Evolutionary conservation across 2,329 filamentous ascomycete genomes (phyloP).

Genomic region (Ceratocystis variospora): DNA sequence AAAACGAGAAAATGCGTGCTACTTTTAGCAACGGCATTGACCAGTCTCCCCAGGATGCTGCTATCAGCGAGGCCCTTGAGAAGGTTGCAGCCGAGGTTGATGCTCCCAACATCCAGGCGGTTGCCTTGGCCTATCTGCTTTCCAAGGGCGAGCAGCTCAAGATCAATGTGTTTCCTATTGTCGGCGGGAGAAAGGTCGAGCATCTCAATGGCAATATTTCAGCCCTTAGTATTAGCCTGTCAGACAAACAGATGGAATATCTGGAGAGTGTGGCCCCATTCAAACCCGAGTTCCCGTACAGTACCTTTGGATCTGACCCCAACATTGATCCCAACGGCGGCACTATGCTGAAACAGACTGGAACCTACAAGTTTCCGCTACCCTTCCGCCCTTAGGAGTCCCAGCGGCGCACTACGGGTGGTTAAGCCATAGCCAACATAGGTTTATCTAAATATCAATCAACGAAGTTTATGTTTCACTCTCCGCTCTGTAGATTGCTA

Average conservation of each 20-base stretch:
- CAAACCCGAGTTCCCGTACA: slow-evolving; percentile 25
- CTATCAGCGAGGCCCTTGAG: slow-evolving; percentile 44
- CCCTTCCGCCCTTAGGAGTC: slow-evolving; percentile 8
- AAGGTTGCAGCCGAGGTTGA: slow-evolving; percentile 44
- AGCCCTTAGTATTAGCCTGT: slow-evolving; percentile 37
- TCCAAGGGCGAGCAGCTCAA: slow-evolving; percentile 31
- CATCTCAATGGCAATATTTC: slow-evolving; percentile 42
- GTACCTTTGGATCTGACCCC: not conserved
- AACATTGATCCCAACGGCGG: not conserved
- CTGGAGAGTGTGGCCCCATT: slow-evolving; percentile 42
- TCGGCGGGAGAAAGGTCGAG: slow-evolving; percentile 39
- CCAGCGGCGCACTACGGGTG: too few relatives aligned
- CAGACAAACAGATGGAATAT: slow-evolving; percentile 37
- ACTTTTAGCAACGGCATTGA: slow-evolving; percentile 21
- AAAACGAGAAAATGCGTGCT: slow-evolving; percentile 30
- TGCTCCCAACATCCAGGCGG: slow-evolving; percentile 41
- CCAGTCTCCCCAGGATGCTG: slow-evolving; percentile 36
- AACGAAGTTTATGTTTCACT: too few relatives aligned
- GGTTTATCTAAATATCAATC: too few relatives aligned
- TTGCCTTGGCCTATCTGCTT: slow-evolving; percentile 41
- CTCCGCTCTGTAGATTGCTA: too few relatives aligned
- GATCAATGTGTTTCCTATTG: slow-evolving; percentile 37
- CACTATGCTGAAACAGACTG: not conserved
- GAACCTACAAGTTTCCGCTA: not conserved
- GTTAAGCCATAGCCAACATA: too few relatives aligned